Base-by-base conservation (phyloP, 371 early-diverging fungal genomes). In the Conidiobolus incongruus region DNA sequence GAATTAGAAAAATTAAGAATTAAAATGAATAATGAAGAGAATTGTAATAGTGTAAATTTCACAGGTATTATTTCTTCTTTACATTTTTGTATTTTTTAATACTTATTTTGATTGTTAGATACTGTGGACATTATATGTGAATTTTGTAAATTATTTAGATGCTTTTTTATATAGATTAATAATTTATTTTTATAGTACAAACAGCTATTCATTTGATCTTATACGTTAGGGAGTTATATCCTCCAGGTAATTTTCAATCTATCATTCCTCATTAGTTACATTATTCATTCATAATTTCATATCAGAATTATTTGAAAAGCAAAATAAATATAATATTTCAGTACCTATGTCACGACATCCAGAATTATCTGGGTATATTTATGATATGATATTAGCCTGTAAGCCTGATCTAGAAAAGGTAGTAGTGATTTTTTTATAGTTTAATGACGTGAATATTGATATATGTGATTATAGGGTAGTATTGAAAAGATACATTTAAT, bases 151-250 rank as follows among this genome's bases (percentile, higher is more conserved):
- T 42, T 30, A 28, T 17, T 30, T 10, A 35, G n/a, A 12, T 13
- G 15, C 17, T 42, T 22, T 22, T 28, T 35, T 35, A 38, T 17
- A 30, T 41, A 17, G 24, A 12, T 23, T 24, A 15, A 32, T 19
- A 22, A 7, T 15, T 13, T 31, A 11, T 39, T 21, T 21, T 32
- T 24, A 38, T 43, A 64, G 61, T 70, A 15, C 62, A 69, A 49
- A 63, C 61, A 24, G 68, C 68, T 49, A 58, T 74, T 16, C 65
- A 69, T 47, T 54, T 63, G 32, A 65, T 74, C 22, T 52, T 74
- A 30, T 62, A 56, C 45, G 53, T 60, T 15, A 56, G 75, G 1
- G 47, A 56, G 4, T 20, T 70, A 0, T 74, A 70, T 49, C 75
- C 71, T 17, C 30, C 52, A 10, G 58, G 66, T 62, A 49, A 34